Conservation (phyloP, 163 green algal species). For the Scenedesmus sp. region DNA sequence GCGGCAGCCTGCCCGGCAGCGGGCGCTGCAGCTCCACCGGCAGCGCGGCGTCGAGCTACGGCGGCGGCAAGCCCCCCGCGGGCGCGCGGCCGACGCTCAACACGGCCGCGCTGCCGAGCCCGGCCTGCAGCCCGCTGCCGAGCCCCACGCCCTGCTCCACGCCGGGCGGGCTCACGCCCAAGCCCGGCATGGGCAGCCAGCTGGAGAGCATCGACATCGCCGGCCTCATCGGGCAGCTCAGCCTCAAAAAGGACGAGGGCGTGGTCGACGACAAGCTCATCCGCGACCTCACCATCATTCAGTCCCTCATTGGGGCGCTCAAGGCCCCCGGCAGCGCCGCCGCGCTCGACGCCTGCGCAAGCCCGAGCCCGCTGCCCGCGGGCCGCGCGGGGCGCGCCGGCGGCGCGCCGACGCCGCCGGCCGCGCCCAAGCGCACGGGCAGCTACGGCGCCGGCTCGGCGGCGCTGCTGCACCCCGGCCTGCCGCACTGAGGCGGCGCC, state of each 20-base stretch:
- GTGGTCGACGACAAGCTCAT: conserved; percentile 65
- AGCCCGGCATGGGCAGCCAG: conserved; percentile 5
- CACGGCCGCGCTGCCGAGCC: conserved; percentile 6
- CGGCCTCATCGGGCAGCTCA: conserved; percentile 54
- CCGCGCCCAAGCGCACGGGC: neutral
- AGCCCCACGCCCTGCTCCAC: neutral
- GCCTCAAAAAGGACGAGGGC: conserved; percentile 49
- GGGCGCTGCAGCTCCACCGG: conserved; percentile 25
- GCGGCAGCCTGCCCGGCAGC: neutral
- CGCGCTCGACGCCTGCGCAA: conserved; percentile 20
- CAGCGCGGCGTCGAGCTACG: neutral
- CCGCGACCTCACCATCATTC: conserved; percentile 65
- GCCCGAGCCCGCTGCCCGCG: neutral
- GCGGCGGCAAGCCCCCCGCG: neutral
- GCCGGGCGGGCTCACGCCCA: too few relatives aligned
- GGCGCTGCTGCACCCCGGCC: too few relatives aligned
- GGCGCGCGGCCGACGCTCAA: conserved; percentile 9
- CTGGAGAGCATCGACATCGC: conserved; percentile 56
- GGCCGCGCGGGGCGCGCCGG: neutral
- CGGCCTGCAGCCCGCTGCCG: neutral
- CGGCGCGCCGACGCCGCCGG: neutral
- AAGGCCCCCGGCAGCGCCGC: conserved; percentile 33
- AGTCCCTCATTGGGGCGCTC: conserved; percentile 60
- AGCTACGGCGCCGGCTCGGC: conserved; percentile 28
- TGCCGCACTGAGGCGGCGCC: too few relatives aligned